Conservation (phyloP, 306 rosid genomes). For the Carpinus viminea region DNA sequence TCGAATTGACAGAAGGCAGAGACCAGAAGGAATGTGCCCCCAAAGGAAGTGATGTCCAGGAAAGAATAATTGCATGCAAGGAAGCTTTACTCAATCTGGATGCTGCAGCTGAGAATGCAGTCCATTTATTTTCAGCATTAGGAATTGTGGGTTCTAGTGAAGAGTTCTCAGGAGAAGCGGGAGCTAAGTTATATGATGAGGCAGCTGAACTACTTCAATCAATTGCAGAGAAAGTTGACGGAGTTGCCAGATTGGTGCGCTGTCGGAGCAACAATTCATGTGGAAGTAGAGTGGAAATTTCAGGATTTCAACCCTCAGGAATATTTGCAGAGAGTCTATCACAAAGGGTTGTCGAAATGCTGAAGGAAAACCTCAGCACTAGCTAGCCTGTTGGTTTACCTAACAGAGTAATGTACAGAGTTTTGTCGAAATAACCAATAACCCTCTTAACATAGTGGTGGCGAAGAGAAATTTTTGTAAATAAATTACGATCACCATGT, state of each 20-base stretch:
- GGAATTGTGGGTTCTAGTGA: conserved; percentile 27
- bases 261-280: conserved; percentile 34
- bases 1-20: conserved; percentile 15
- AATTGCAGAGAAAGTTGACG: conserved; percentile 53
- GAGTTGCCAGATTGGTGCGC: conserved; percentile 44
- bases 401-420: not conserved
- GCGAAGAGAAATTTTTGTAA: not conserved
- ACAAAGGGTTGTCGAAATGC: conserved; percentile 26
- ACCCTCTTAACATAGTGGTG: not conserved
- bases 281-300: conserved; percentile 22
- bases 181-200: conserved; percentile 42
- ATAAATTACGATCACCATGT: not conserved
- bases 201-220: conserved; percentile 54
- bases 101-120: conserved; percentile 52
- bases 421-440: not conserved
- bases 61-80: conserved; percentile 47
- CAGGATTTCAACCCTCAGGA: conserved; percentile 27
- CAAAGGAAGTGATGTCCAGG: conserved; percentile 29
- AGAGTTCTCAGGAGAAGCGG: conserved; percentile 29
- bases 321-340: conserved; percentile 20
- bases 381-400: not conserved
- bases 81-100: conserved; percentile 53
- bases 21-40: conserved; percentile 20
- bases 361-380: conserved; percentile 15
- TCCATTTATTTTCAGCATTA: conserved; percentile 38